Conservation (phyloP, 108 stramenopile species). For the Cylindrotheca closterium region DNA sequence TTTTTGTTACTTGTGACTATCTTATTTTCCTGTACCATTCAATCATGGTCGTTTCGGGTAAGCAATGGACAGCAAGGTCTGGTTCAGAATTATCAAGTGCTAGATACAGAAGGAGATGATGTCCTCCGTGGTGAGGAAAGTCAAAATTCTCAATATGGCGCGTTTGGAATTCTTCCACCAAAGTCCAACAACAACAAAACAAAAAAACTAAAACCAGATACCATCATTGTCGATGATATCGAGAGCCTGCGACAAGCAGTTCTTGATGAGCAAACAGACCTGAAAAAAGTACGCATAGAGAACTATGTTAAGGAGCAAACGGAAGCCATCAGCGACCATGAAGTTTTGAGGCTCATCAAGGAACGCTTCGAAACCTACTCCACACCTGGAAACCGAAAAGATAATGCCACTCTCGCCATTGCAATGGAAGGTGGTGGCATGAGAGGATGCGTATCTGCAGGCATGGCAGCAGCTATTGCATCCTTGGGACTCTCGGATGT, state of each 20-base stretch:
- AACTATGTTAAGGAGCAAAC: slow-evolving; percentile 16
- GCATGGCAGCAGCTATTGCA: slow-evolving; percentile 81
- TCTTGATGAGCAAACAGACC: slow-evolving; percentile 5
- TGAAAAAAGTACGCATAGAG: slow-evolving; percentile 2
- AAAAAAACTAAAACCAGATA: too few species aligned
- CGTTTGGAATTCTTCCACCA: too few species aligned
- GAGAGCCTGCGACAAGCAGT: slow-evolving; percentile 7
- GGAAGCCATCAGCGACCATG: slow-evolving; percentile 39
- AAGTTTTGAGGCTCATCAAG: slow-evolving; percentile 62
- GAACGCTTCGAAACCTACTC: slow-evolving; percentile 48
- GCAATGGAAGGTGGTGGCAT: slow-evolving; percentile 86
- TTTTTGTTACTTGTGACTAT: too few species aligned
- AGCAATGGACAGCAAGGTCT: too few species aligned
- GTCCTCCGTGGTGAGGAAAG: too few species aligned
- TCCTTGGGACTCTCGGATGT: slow-evolving; percentile 64
- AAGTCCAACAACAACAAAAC: too few species aligned
- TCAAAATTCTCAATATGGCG: too few species aligned
- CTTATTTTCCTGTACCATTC: too few species aligned
- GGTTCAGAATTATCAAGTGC: too few species aligned
- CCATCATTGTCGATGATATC: too few species aligned
- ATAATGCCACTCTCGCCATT: slow-evolving; percentile 63
- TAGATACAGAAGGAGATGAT: too few species aligned
- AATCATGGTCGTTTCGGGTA: too few species aligned
- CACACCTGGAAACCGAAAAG: slow-evolving; percentile 59
- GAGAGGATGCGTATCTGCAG: slow-evolving; percentile 73